phyloP scores from a whole-genome alignment of 495 filamentous ascomycete genomes.

The Xylaria longipes region DNA sequence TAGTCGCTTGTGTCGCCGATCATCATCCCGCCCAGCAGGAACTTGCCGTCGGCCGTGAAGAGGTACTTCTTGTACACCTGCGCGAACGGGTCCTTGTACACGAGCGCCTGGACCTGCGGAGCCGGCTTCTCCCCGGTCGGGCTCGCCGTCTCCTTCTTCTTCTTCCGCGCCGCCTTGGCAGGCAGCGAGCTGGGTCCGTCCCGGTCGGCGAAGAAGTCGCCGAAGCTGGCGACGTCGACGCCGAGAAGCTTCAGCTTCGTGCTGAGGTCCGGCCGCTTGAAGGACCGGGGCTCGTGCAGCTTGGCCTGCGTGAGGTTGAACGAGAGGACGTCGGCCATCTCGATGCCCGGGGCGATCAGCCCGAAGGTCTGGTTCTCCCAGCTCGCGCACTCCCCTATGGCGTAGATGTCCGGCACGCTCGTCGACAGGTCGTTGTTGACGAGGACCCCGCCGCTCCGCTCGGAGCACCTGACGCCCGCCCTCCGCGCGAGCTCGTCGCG shows the following conservation, averaged over 20 bases:
- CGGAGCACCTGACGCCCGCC: slow-evolving; percentile 75
- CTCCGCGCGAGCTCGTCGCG: slow-evolving; percentile 79
- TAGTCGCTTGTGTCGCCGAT: slow-evolving; percentile 96
- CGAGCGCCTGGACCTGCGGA: slow-evolving; percentile 79
- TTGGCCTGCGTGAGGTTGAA: slow-evolving; percentile 91
- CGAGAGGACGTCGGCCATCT: slow-evolving; percentile 96
- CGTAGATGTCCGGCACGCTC: slow-evolving; percentile 77
- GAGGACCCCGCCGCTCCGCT: slow-evolving; percentile 78
- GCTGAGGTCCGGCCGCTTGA: slow-evolving; percentile 88
- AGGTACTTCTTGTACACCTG: slow-evolving; percentile 98
- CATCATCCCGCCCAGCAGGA: slow-evolving; percentile 96
- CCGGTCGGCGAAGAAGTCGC: slow-evolving; percentile 94
- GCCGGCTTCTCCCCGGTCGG: slow-evolving; percentile 48
- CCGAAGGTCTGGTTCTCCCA: slow-evolving; percentile 95
- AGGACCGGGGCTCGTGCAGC: slow-evolving; percentile 69
- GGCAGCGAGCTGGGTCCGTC: slow-evolving; percentile 83
- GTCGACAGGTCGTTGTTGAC: slow-evolving; percentile 75
- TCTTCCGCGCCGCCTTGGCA: slow-evolving; percentile 48
- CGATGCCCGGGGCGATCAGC: slow-evolving; percentile 90
- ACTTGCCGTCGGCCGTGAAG: slow-evolving; percentile 91
- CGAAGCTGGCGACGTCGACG: slow-evolving; percentile 94
- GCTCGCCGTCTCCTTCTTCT: slow-evolving; percentile 44
- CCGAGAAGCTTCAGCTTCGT: slow-evolving; percentile 94
- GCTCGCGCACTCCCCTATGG: slow-evolving; percentile 93
- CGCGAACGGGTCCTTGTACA: slow-evolving; percentile 91